Evolutionary conservation across 202 grass and related monocot genomes (phyloP), one percentile per base, ranked within the genome.

Genomic region (Cymbopogon flexuosus): DNA sequence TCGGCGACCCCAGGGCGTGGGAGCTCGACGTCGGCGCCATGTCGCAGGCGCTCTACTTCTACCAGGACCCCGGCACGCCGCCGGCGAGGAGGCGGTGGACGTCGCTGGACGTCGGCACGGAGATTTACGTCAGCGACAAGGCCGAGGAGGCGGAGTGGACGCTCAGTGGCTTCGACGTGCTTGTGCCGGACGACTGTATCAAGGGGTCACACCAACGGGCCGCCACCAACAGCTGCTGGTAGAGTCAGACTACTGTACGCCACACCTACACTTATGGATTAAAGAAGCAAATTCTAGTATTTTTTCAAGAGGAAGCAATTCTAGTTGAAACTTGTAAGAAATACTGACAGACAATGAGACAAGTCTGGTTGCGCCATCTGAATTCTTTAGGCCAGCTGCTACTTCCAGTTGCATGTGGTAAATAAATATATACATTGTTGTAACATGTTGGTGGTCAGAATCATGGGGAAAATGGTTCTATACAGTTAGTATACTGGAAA

Each of bases 71-170:
- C 0, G 80, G 59, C 30, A 92, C 91, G 7, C 46, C 83, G 21
- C 45, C 91, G 14, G 94, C 89, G 0, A 88, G 0, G 80, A 84
- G 91, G 70, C 41, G 59, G 16, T 97, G 94, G 94, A 76, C 91
- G 58, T 97, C 94, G 23, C 86, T 97, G 0, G 94, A 97, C 65
- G 94, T 97, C 34, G 94, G 94, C 19, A 90, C 91, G 18, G 94
- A 97, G 87, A 93, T 97, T 10, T 97, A 93, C 36, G 12, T 81
- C 9, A 88, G 87, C 15, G 15, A 85, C 6, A 21, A 60, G 2
- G 91, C 61, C 49, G 49, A 54, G 5, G 86, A 73, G 68, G 94
- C 91, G 1, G 94, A 97, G 85, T 97, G 94, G 94, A 88, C 85
- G 34, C 42, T 93, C 3, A 92, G 87, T 10, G 87, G 85, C 33